Evolutionary conservation across 2,329 filamentous ascomycete species (phyloP).

Genomic region (Neonectria sp.): DNA sequence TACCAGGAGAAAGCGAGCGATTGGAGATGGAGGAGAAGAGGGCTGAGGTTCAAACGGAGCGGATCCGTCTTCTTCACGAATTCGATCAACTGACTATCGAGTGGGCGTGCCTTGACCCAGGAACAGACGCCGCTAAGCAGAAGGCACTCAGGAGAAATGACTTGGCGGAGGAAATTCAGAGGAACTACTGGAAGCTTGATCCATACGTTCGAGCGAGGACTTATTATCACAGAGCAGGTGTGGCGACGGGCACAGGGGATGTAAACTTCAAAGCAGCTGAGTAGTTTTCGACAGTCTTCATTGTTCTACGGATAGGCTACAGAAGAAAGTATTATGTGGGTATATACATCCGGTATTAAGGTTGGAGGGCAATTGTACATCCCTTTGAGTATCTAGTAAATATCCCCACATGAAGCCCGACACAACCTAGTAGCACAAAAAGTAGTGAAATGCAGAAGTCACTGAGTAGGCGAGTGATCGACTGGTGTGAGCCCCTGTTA

Average conservation of each 20-base stretch:
- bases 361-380: too few species aligned
- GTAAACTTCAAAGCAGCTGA: conserved; percentile 41
- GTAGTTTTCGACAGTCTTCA: conserved; percentile 5
- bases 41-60: conserved; percentile 65
- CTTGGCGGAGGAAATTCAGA: conserved; percentile 65
- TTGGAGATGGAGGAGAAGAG: conserved; percentile 54
- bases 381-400: too few species aligned
- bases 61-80: conserved; percentile 66
- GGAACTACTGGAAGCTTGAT: conserved; percentile 81
- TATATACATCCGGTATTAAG: neutral
- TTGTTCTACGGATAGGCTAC: too few species aligned
- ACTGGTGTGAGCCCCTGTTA: too few species aligned
- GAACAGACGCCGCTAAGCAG: conserved; percentile 8
- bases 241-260: conserved; percentile 30
- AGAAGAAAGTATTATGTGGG: neutral
- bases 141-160: conserved; percentile 56
- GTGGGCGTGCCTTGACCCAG: conserved; percentile 26
- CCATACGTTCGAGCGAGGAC: conserved; percentile 72
- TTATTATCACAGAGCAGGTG: conserved; percentile 42
- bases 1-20: conserved; percentile 70
- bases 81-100: conserved; percentile 62
- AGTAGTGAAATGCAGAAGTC: too few species aligned
- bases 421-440: too few species aligned
- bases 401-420: too few species aligned
- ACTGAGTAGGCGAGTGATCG: too few species aligned